phyloP scores from a whole-genome alignment of 495 filamentous ascomycete genomes.

The Neurospora sp. region DNA sequence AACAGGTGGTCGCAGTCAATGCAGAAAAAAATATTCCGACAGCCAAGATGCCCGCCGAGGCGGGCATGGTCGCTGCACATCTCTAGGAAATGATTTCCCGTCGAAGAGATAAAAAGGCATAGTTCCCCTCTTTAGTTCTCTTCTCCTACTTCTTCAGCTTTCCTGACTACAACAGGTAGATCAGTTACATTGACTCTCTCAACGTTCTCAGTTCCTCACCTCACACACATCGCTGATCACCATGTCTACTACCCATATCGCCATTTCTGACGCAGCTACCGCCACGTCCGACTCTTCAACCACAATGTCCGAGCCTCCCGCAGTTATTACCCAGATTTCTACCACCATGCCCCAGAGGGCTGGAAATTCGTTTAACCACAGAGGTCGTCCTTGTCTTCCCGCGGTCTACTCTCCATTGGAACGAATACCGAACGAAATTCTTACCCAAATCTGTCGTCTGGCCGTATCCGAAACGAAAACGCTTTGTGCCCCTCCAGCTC shows the following conservation, averaged over 20 bases:
- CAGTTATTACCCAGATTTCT: background rate
- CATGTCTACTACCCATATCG: background rate
- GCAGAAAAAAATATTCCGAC: background rate
- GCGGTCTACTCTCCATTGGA: background rate
- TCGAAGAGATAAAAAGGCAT: background rate
- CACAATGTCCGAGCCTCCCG: background rate
- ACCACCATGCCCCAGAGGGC: background rate
- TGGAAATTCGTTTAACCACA: background rate
- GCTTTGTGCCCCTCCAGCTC: background rate
- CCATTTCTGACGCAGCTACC: background rate
- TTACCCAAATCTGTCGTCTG: background rate
- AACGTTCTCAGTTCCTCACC: background rate
- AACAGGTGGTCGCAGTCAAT: background rate
- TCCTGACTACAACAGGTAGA: background rate
- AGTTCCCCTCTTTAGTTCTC: background rate
- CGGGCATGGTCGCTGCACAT: background rate
- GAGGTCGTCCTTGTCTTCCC: background rate
- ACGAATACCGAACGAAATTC: background rate
- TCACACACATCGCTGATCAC: background rate
- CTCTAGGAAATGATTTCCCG: background rate
- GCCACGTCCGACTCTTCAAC: background rate
- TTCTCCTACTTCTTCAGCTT: background rate
- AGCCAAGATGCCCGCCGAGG: background rate
- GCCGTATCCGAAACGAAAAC: background rate
- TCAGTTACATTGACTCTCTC: background rate